Percentiles rank a stretch among this genome's conserved stretches.
Conservation (phyloP, 2,329 filamentous ascomycete genomes). For the Blumeria graminis region DNA sequence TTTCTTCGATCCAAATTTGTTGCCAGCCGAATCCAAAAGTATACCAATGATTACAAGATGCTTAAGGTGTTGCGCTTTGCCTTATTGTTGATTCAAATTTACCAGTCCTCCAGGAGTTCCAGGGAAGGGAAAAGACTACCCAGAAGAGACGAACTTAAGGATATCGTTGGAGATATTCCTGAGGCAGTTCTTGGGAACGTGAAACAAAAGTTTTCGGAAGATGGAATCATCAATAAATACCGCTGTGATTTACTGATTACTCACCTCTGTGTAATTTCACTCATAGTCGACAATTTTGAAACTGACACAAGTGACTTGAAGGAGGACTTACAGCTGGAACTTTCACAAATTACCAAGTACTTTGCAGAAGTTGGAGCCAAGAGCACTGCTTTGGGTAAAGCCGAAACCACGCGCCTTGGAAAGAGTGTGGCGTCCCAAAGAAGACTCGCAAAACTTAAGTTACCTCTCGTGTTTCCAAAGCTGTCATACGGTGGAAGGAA, state of each 20-base stretch:
- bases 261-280: slow-evolving; percentile 45
- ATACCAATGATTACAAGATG: slow-evolving; percentile 26
- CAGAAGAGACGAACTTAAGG: slow-evolving; percentile 34
- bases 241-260: slow-evolving; percentile 48
- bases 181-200: slow-evolving; percentile 41
- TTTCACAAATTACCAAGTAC: slow-evolving; percentile 45
- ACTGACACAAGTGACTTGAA: slow-evolving; percentile 45
- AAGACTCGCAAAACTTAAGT: slow-evolving; percentile 42
- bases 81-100: slow-evolving; percentile 30
- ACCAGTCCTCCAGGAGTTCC: slow-evolving; percentile 17
- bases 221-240: slow-evolving; percentile 41
- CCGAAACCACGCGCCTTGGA: slow-evolving; percentile 26
- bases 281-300: slow-evolving; percentile 49
- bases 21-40: slow-evolving; percentile 29
- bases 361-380: slow-evolving; percentile 54
- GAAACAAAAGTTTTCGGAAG: slow-evolving; percentile 42
- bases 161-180: slow-evolving; percentile 30
- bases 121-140: slow-evolving; percentile 25
- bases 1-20: slow-evolving; percentile 37
- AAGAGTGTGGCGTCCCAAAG: slow-evolving; percentile 35
- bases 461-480: slow-evolving; percentile 71
- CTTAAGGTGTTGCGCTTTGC: slow-evolving; percentile 37
- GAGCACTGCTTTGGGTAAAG: slow-evolving; percentile 23
- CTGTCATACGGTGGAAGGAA: slow-evolving; percentile 10
- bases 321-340: slow-evolving; percentile 48